Percentiles rank a stretch among this genome's conserved stretches.
Conservation (phyloP, 345 rosid species). For the Boechera stricta region DNA sequence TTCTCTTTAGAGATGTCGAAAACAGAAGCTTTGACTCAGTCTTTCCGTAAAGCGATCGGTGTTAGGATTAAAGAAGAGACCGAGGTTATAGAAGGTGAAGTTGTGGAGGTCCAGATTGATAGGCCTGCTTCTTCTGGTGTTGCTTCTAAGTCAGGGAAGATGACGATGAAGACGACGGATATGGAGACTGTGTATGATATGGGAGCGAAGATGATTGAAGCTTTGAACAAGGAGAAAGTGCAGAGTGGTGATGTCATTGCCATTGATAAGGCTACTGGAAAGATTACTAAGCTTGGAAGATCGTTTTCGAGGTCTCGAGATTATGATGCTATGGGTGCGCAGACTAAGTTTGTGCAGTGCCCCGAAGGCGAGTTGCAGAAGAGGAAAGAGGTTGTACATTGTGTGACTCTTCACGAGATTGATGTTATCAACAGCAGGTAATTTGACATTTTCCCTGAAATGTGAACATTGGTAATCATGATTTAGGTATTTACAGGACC, state of each 20-base stretch:
- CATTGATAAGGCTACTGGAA: constrained; percentile 87
- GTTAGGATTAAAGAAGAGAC: constrained; percentile 94
- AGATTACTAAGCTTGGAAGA: constrained; percentile 90
- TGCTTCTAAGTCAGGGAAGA: constrained; percentile 87
- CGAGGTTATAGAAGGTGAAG: constrained; percentile 90
- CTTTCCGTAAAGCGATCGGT: constrained; percentile 84
- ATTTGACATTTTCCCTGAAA: background rate
- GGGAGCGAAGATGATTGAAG: constrained; percentile 93
- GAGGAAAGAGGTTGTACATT: constrained; percentile 95
- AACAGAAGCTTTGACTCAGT: constrained; percentile 88
- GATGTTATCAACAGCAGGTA: constrained; percentile 99
- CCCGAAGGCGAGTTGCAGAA: constrained; percentile 98
- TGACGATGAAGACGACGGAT: constrained; percentile 93
- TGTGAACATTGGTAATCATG: background rate
- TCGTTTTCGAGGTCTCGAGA: constrained; percentile 91
- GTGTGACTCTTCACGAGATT: constrained; percentile 93
- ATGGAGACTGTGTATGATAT: constrained; percentile 93
- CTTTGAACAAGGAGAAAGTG: constrained; percentile 85
- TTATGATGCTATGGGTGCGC: constrained; percentile 96
- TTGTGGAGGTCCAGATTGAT: constrained; percentile 88
- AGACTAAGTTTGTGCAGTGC: constrained; percentile 94
- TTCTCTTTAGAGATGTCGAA: constrained; percentile 96
- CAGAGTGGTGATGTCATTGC: constrained; percentile 97
- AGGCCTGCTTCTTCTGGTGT: constrained; percentile 80
- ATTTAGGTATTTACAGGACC: background rate